phyloP scores from a whole-genome alignment of 495 filamentous ascomycete species.

The Xylaria castorea region DNA sequence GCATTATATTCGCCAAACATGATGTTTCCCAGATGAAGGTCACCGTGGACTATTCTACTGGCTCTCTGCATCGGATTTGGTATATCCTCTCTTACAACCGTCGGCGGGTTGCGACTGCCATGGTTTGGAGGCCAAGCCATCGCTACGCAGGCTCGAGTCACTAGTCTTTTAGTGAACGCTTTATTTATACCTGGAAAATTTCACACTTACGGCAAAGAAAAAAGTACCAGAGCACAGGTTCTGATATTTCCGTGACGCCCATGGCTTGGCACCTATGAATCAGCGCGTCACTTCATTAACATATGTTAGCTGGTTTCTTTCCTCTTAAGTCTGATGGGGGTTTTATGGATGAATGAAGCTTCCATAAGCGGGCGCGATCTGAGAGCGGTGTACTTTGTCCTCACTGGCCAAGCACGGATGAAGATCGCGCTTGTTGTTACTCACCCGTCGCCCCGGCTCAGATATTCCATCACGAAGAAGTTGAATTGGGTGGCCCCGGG shows the following conservation, averaged over 20 bases:
- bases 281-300: not conserved
- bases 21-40: not conserved
- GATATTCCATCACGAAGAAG: slow-evolving; percentile 3
- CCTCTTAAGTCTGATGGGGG: not conserved
- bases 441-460: not conserved
- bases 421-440: not conserved
- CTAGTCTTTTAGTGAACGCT: not conserved
- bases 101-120: not conserved
- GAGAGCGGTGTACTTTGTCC: not conserved
- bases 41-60: not conserved
- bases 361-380: not conserved
- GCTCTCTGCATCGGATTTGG: not conserved
- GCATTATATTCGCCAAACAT: not conserved
- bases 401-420: not conserved
- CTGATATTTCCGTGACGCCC: not conserved
- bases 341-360: no score
- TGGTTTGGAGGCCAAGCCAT: not conserved
- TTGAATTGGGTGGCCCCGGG: not conserved
- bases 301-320: not conserved
- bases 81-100: not conserved
- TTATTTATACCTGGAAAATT: not conserved
- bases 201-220: not conserved
- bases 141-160: not conserved
- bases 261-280: not conserved
- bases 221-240: slow-evolving; percentile 1